Base-by-base conservation (phyloP, 352 stramenopile genomes). In the Phytophthora citricola region DNA sequence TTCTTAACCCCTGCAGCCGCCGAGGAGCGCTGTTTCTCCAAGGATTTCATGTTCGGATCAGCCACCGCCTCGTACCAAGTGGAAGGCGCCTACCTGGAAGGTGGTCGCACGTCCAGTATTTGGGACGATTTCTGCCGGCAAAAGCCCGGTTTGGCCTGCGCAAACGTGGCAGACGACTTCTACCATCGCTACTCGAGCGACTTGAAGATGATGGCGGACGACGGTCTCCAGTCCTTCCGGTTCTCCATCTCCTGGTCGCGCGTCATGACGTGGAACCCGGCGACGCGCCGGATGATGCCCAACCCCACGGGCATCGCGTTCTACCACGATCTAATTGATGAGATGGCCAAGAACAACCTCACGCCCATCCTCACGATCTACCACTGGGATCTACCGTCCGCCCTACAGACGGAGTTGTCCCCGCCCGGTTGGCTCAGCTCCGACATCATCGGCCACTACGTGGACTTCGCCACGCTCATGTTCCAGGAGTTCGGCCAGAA, bases 131-230 rank as follows among this genome's bases (percentile, higher is more conserved):
- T 92, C 63, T 90, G 78, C 49, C 73, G 75, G 17, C 71, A 83
- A 36, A 69, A 89, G 22, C 69, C 78, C 11, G 72, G 90, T 59
- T 61, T 87, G 31, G 80, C 92, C 44, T 96, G 74, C 41, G 94
- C 91, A n/a, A 88, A 98, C 60, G 73, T 98, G n/a, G 93, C 92
- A 3, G 93, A 92, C 72, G 95, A 99, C 78, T 93, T 98, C 56
- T 97, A 97, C 66, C 85, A 98, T 73, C 77, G 81, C 29, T 97
- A 91, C 71, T 65, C 89, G 48, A 69, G 93, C 41, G 97, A 99
- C 74, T 80, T 99, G 31, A 63, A 89, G 62, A 73, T 98, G 26
- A 98, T 99, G 92, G 87, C 91, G 32, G 67, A 76, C 43, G 69
- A 98, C 43, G 92, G 94, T 5, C 61, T 99, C 9, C 89, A 97